Conservation (phyloP, 148 eudicot species). For the Amaranthus palmeri region DNA sequence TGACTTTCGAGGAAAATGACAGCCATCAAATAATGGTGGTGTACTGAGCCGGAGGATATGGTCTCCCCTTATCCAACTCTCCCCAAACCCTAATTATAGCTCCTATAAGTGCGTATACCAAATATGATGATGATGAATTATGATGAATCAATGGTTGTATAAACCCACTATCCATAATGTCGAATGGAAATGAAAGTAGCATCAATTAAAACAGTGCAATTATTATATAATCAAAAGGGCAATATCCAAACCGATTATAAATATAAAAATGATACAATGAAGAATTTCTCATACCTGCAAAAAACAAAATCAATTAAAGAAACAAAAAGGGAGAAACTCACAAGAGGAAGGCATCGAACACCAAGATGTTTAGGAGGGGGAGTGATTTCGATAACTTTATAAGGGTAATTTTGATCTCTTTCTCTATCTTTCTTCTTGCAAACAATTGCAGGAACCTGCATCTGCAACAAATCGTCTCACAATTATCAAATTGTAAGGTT, state of each 20-base stretch:
- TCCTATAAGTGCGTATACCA: too few species aligned
- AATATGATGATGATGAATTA: background rate
- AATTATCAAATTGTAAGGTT: background rate
- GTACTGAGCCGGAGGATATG: too few species aligned
- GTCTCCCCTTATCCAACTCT: too few species aligned
- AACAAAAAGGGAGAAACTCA: slow-evolving; percentile 24
- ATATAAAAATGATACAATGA: background rate
- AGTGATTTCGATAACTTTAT: slow-evolving; percentile 72
- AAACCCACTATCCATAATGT: background rate
- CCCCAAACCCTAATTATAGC: too few species aligned
- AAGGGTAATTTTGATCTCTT: slow-evolving; percentile 46
- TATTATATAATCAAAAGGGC: background rate
- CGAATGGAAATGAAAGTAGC: background rate
- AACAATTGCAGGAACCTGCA: slow-evolving; percentile 11
- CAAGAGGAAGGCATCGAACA: slow-evolving; percentile 65
- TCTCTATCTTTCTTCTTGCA: slow-evolving; percentile 41
- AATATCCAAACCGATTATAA: too few species aligned
- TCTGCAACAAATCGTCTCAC: slow-evolving; percentile 2
- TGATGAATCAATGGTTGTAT: background rate
- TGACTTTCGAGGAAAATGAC: too few species aligned
- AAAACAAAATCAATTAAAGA: background rate
- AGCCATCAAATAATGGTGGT: too few species aligned
- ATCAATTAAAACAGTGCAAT: background rate
- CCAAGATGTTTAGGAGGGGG: slow-evolving; percentile 84
- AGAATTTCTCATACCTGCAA: background rate